phyloP scores from a whole-genome alignment of 768 basidiomycete species.

The Tricholoma terreum region DNA sequence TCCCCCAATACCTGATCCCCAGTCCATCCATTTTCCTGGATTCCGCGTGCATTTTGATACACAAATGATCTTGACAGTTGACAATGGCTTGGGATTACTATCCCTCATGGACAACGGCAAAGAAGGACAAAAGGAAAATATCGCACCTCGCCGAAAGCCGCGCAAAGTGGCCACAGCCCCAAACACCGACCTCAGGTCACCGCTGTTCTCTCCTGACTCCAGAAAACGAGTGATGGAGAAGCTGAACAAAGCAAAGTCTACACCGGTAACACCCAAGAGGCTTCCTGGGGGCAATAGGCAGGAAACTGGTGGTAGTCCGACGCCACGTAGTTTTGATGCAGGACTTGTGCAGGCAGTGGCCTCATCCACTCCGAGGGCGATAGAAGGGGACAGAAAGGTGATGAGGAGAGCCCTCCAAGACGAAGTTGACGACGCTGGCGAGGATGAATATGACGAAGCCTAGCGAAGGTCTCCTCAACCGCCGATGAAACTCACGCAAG shows the following conservation, averaged over 20 bases:
- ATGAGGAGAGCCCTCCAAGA: conserved; percentile 30
- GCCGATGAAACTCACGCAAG: neutral
- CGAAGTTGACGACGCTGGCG: conserved; percentile 31
- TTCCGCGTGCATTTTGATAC: conserved; percentile 57
- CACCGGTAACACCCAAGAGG: conserved; percentile 25
- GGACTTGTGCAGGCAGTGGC: conserved; percentile 12
- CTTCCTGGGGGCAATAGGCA: conserved; percentile 4
- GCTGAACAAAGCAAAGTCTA: conserved; percentile 19
- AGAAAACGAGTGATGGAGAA: conserved; percentile 19
- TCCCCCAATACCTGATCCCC: conserved; percentile 43
- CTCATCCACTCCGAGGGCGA: conserved; percentile 19
- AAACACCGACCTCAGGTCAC: conserved; percentile 14
- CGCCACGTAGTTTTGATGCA: conserved; percentile 23
- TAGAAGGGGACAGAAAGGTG: conserved; percentile 22
- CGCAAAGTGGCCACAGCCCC: conserved; percentile 36
- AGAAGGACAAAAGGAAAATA: conserved; percentile 57
- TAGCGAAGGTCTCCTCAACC: neutral
- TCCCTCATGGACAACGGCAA: conserved; percentile 22
- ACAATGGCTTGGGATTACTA: neutral
- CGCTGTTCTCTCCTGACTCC: conserved; percentile 20
- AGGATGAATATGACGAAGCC: conserved; percentile 9
- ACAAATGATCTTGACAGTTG: conserved; percentile 18
- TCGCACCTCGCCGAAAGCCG: conserved; percentile 44
- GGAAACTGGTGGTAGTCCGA: conserved; percentile 17
- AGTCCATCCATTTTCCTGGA: conserved; percentile 66